Percentiles rank a stretch among this genome's conserved stretches.
These are phyloP conservation scores for Polygonum aviculare DNA, from an alignment of 148 eudicot species.

Conservation along the genomic window DNA sequence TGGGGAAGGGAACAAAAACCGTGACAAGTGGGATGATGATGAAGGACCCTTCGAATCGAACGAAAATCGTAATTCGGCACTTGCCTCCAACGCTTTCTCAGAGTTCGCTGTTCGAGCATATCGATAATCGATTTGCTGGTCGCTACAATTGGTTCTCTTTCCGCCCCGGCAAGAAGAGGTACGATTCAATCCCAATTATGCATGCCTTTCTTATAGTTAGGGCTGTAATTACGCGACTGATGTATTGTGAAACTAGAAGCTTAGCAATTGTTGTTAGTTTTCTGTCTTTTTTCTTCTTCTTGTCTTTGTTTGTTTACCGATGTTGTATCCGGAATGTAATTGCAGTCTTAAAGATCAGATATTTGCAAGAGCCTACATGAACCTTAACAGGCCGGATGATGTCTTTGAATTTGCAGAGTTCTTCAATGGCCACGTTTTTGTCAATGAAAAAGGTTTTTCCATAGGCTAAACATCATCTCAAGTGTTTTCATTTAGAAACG, in stretches of 20 bases:
- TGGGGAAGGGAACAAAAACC: neutral
- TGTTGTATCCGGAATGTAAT: neutral
- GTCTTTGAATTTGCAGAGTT: slow-evolving; percentile 38
- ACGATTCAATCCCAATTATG: neutral
- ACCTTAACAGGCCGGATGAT: slow-evolving; percentile 36
- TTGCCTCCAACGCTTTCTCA: slow-evolving; percentile 36
- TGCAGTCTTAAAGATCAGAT: slow-evolving; percentile 32
- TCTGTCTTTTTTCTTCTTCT: neutral
- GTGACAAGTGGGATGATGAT: slow-evolving; percentile 16
- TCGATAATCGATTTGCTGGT: slow-evolving; percentile 31
- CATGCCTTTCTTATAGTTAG: neutral
- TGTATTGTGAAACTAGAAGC: neutral
- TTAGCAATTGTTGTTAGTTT: neutral
- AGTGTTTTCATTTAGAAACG: neutral
- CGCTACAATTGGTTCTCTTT: slow-evolving; percentile 41
- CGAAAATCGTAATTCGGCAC: slow-evolving; percentile 43
- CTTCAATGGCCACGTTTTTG: slow-evolving; percentile 42
- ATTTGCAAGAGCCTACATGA: slow-evolving; percentile 31
- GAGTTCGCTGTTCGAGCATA: slow-evolving; percentile 34
- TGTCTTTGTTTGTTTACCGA: neutral
- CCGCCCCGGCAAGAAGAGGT: slow-evolving; percentile 33
- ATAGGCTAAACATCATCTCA: neutral
- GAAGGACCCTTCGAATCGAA: slow-evolving; percentile 39
- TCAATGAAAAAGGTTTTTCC: slow-evolving; percentile 38
- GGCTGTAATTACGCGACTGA: neutral